Base-by-base conservation (phyloP, 2,329 filamentous ascomycete genomes). In the Zymoseptoria ardabiliae region DNA sequence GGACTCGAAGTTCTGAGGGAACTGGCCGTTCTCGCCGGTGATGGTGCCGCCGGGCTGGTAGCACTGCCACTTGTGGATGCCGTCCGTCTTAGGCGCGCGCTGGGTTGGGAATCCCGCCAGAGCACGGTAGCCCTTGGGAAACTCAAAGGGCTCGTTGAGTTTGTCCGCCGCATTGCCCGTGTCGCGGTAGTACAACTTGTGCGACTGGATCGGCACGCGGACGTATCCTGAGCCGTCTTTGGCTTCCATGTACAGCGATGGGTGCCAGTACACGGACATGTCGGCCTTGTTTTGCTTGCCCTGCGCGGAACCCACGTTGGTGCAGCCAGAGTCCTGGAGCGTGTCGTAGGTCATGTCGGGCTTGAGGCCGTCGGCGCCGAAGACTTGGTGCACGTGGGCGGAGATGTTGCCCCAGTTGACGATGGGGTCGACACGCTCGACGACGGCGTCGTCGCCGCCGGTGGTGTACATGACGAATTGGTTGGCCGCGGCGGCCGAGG, bases 191-290 rank as follows among this genome's bases (percentile, higher is more conserved):
- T 93, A 94, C 62, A 86, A 85, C 64, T 89, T 75, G 82, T 87
- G 85, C 72, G 89, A 89, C 68, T 72, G 72, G 49, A 67, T 70
- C 11, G 85, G 79, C 21, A 91, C 88, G 48, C 81, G 79, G 25
- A 69, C 50, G 72, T 85, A 82, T 65, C 90, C 84, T 54, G 80
- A 81, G 56, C 82, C 82, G 63, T 85, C 84, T 64, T 80, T 76
- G 67, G 85, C 80, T 63, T 88, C 74, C 66, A 87, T 90, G 74
- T 85, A 91, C 3, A 91, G 75, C 13, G 79, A 77, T 2, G 89
- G 88, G 61, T 86, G 84, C 89, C 89, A 92, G 78, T 93, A 92
- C 73, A 87, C 87, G 67, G 82, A 88, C 72, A 84, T 80, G 75
- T 91, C 88, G 56, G 82, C 83, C 65, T 80, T 83, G 48, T 67